phyloP scores from a whole-genome alignment of 1,139 yeast species.

The Scheffersomyces illinoinensis region DNA sequence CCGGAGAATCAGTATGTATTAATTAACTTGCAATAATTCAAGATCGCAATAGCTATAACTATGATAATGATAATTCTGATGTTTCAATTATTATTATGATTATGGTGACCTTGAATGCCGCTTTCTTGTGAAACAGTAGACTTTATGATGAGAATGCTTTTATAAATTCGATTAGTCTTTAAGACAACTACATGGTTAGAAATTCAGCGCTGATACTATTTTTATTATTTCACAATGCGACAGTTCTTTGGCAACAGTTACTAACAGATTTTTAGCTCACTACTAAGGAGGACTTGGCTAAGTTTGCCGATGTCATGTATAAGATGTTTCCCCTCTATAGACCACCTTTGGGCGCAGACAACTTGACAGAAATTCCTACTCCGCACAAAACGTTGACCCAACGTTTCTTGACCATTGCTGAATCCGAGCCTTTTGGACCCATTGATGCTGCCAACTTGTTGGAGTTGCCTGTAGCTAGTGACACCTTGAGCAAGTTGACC shows the following conservation, averaged over 20 bases:
- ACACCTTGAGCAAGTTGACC: constrained; percentile 66
- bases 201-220: constrained; percentile 22
- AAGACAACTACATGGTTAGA: constrained; percentile 70
- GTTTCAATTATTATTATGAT: not conserved
- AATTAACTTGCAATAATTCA: not conserved
- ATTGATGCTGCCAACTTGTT: constrained; percentile 90
- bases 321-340: constrained; percentile 78
- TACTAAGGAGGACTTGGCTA: constrained; percentile 51
- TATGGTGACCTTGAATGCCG: not conserved
- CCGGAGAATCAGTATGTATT: constrained; percentile 55
- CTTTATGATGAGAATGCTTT: constrained; percentile 48
- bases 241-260: constrained; percentile 14
- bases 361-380: constrained; percentile 90
- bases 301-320: constrained; percentile 63
- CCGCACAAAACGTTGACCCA: constrained; percentile 84
- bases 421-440: constrained; percentile 96
- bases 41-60: not conserved
- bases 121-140: not conserved
- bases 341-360: constrained; percentile 53
- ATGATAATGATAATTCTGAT: not conserved
- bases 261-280: constrained; percentile 42
- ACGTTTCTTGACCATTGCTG: constrained; percentile 86
- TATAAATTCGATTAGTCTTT: constrained; percentile 72
- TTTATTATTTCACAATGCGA: not conserved
- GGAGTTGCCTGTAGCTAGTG: constrained; percentile 82